A percentile compares a stretch with the other conserved stretches of the same genome.
Conservation (phyloP, 2,329 filamentous ascomycete genomes). For the Pyricularia grisea region DNA sequence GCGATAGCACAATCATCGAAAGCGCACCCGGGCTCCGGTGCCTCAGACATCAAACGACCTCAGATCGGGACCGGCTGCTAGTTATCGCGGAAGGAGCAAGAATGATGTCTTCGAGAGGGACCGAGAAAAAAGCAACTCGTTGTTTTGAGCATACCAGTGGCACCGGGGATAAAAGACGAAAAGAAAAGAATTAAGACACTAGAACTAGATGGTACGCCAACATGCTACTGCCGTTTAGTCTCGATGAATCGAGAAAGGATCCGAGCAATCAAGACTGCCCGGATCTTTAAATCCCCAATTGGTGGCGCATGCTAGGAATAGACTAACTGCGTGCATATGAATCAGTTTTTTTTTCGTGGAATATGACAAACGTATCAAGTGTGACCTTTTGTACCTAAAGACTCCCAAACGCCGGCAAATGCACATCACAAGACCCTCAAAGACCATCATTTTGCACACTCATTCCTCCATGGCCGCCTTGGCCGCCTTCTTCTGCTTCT, state of each 20-base stretch:
- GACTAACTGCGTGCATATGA: background rate
- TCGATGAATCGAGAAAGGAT: background rate
- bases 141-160: no score
- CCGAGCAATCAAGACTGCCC: background rate
- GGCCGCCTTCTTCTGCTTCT: constrained; percentile 49
- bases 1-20: no score
- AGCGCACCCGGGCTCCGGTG: no score
- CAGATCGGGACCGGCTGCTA: no score
- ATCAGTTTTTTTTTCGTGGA: background rate
- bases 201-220: background rate
- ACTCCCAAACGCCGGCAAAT: background rate
- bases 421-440: background rate
- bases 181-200: background rate
- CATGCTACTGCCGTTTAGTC: background rate
- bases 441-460: background rate
- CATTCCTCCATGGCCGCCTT: constrained; percentile 21
- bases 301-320: background rate
- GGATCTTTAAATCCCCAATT: background rate
- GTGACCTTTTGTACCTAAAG: background rate
- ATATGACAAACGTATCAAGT: background rate
- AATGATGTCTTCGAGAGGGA: no score
- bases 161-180: background rate
- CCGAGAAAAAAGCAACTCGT: no score
- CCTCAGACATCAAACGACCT: no score
- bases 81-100: no score